Evolutionary conservation across 805 yeast species (phyloP).

Genomic region (Komagataella pastoris): DNA sequence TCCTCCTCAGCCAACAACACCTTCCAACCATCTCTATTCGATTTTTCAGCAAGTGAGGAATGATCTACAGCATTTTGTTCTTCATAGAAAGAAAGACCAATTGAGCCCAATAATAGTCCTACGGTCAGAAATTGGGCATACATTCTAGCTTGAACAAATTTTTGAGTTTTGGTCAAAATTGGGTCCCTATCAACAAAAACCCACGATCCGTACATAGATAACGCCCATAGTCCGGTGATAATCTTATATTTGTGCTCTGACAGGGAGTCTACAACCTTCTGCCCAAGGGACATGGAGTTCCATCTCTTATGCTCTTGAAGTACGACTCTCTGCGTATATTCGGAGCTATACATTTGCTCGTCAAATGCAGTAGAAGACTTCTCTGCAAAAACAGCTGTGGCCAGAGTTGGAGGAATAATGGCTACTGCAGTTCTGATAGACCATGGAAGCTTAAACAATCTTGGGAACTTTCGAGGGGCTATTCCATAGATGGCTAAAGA

Average conservation of each 20-base stretch:
- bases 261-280: conserved; percentile 34
- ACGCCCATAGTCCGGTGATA: conserved; percentile 68
- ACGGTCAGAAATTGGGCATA: conserved; percentile 81
- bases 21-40: conserved; percentile 1
- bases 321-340: conserved; percentile 22
- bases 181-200: conserved; percentile 57
- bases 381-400: conserved; percentile 57
- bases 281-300: conserved; percentile 31
- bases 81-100: conserved; percentile 54
- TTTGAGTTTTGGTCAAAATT: conserved; percentile 63
- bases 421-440: conserved; percentile 50
- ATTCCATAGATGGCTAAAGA: conserved; percentile 40
- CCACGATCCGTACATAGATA: conserved; percentile 74
- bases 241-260: conserved; percentile 50
- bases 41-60: conserved; percentile 26
- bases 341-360: conserved; percentile 40
- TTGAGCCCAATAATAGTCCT: conserved; percentile 51
- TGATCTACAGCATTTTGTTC: conserved; percentile 30
- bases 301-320: conserved; percentile 38
- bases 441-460: conserved; percentile 31
- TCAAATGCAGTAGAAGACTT: conserved; percentile 59
- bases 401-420: conserved; percentile 53
- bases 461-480: conserved; percentile 34
- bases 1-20: conserved; percentile 2
- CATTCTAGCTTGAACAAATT: conserved; percentile 81